Base-by-base conservation (phyloP, 331 rosid genomes). In the Arachis monticola region DNA sequence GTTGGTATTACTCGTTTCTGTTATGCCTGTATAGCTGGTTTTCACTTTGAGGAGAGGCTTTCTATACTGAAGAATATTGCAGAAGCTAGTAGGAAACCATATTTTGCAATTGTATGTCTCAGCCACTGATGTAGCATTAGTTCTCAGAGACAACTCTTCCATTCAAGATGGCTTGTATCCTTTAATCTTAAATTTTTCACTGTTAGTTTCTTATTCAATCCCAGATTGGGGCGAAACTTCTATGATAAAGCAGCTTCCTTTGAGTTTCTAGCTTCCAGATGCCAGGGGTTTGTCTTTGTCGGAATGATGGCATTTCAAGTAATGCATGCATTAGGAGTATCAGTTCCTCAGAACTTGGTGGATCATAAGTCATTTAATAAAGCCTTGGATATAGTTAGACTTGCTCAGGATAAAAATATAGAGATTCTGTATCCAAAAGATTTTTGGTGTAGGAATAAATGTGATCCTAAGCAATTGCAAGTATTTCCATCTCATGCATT, bases 281-380 rank as follows among this genome's bases (percentile, higher is more conserved):
- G 97, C 56, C 89, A 90, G 72, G 88, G 79, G 17, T 75, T 94
- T 73, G 77, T 90, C 74, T 92, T 92, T 77, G 88, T 92, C 71
- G 99, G 99, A 76, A 83, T 84, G 91, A 94, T 90, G 92, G 78
- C 96, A 71, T 90, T 94, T 80, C 99, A 90, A 86, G 80, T 94
- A 85, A 94, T 94, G 93, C 85, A 85, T 58, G 92, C 91, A 64
- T 79, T 90, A 71, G 91, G 92, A 45, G 65, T 90, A 60, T 71
- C 89, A 10, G 81, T 92, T 82, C 93, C 96, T 68, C 66, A n/a
- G 64, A 58, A 74, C 63, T 82, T 87, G 72, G 75, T 86, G 73
- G 97, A 90, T 27, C 85, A 3, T 14, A 83, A 87, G 69, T 82
- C 85, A 58, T 53, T 79, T 35, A 71, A 70, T 60, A 86, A 83